Conservation (phyloP, 2,329 filamentous ascomycete species). For the Dendryphion nanum region DNA sequence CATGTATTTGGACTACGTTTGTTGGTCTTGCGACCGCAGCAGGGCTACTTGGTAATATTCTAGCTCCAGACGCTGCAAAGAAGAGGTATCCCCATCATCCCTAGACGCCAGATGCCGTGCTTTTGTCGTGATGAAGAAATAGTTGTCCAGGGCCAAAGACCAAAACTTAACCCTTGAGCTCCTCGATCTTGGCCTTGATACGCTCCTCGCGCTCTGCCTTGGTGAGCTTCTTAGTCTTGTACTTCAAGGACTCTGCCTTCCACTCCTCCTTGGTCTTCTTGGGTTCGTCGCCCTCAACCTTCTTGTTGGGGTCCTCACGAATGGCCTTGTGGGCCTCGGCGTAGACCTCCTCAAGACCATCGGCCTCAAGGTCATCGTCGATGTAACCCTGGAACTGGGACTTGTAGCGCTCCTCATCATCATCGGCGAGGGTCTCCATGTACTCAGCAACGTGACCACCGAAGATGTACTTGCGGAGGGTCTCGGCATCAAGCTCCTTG, state of each 20-base stretch:
- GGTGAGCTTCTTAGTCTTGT: conserved; percentile 72
- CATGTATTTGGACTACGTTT: too few relatives aligned
- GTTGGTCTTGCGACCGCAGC: conserved; percentile 3
- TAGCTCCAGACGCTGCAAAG: conserved; percentile 4
- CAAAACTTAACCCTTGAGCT: conserved; percentile 59
- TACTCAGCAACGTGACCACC: conserved; percentile 98
- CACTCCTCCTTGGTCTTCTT: conserved; percentile 98
- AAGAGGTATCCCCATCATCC: conserved; percentile 29
- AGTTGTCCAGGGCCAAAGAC: neutral
- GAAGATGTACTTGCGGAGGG: conserved; percentile 98
- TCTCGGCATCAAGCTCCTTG: conserved; percentile 97
- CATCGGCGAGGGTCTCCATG: conserved; percentile 99
- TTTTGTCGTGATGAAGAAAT: conserved; percentile 33
- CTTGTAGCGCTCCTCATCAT: conserved; percentile 99
- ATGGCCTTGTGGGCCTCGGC: conserved; percentile 92
- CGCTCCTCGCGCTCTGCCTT: conserved; percentile 79
- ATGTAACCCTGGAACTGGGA: conserved; percentile 97
- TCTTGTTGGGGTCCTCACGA: conserved; percentile 97
- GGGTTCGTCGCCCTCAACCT: conserved; percentile 68
- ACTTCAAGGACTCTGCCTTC: conserved; percentile 95
- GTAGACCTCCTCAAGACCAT: conserved; percentile 96
- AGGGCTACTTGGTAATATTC: too few relatives aligned
- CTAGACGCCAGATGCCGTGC: conserved; percentile 36
- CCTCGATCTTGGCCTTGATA: conserved; percentile 88
- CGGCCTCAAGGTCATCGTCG: conserved; percentile 93